A percentile compares a stretch with the other conserved stretches of the same genome.
These are phyloP conservation scores for Trebouxia sp. DNA, from an alignment of 139 green algal species.

Conservation along the genomic window DNA sequence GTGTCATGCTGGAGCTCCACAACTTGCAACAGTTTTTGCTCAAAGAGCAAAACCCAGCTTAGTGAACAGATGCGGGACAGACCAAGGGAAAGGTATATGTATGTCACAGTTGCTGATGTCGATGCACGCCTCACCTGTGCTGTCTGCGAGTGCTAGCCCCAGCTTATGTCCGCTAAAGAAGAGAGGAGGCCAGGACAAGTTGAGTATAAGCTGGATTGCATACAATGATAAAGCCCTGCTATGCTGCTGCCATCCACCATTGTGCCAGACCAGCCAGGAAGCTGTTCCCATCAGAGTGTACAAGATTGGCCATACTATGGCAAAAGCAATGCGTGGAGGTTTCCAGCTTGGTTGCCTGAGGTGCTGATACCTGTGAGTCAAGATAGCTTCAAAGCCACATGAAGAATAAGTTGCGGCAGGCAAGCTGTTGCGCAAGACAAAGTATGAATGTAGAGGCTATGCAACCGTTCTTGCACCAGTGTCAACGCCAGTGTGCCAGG, in stretches of 20 bases:
- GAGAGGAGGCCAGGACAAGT: conserved; percentile 24
- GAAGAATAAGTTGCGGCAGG: too few species aligned
- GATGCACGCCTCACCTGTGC: conserved; percentile 26
- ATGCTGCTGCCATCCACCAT: conserved; percentile 16
- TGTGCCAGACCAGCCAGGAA: conserved; percentile 26
- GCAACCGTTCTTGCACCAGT: too few species aligned
- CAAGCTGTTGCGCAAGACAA: not conserved
- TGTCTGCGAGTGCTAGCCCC: conserved; percentile 8
- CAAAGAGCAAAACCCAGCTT: too few species aligned
- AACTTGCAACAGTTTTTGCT: too few species aligned
- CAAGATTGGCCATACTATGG: conserved; percentile 25
- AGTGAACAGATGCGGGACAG: too few species aligned
- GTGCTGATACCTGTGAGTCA: not conserved
- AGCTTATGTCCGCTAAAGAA: conserved; percentile 31
- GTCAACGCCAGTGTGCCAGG: too few species aligned
- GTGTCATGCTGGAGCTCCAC: too few species aligned
- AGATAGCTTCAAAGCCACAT: too few species aligned
- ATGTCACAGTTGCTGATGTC: too few species aligned
- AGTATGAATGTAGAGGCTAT: too few species aligned
- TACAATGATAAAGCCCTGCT: conserved; percentile 14
- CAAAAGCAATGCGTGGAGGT: conserved; percentile 27
- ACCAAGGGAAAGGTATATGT: too few species aligned
- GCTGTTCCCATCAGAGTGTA: conserved; percentile 29
- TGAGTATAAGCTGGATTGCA: conserved; percentile 16
- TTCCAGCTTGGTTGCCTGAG: conserved; percentile 28